Evolutionary conservation across 768 basidiomycete species (phyloP), one percentile per base, ranked within the genome.

Genomic region (Asterophora parasitica): DNA sequence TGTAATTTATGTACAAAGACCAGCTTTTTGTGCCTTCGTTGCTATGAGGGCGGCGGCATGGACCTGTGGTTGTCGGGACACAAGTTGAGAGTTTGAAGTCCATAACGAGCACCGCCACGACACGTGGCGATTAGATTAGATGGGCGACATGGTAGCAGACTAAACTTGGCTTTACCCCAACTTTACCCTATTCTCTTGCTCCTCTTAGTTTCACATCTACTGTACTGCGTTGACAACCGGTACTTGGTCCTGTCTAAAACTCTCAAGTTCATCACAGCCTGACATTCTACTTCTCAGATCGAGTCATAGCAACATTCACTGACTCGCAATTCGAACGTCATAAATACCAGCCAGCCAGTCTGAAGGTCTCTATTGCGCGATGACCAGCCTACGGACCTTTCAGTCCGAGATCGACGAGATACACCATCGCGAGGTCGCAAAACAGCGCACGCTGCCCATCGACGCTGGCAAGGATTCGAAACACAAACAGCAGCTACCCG

Each of bases 391-490:
- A 55, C 76, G 78, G 32, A 75, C 74, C 12, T 83, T 85, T 57
- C 88, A 91, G 64, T 75, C 66, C 57, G 86, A 88, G 66, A 91
- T 90, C 51, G 82, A 89, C 52, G 79, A 85, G 54, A 85, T 89
- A 58, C 79, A 81, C 49, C 71, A 76, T 55, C 78, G 82, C 42
- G 85, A 88, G 65, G 67, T 79, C 37, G 67, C 74, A 26, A 87
- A 77, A 63, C 82, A 88, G 54, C 78, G 85, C 33, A 63, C 65
- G 8, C 70, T 71, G 11, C 52, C 61, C 56, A 50, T 61, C 57
- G 50, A 38, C 23, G 23, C 23, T 23, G 23, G 23, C 38, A 64
- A 68, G 50, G 68, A 65, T 52, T 66, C 70, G 48, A 61, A 64
- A 41, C 55, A 61, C 20, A 51, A 58, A 52, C 68, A 61, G 33